A percentile compares a stretch with the other conserved stretches of the same genome.
Evolutionary conservation across 2,329 filamentous ascomycete genomes (phyloP).

Genomic region (Knoxdaviesia capensis): DNA sequence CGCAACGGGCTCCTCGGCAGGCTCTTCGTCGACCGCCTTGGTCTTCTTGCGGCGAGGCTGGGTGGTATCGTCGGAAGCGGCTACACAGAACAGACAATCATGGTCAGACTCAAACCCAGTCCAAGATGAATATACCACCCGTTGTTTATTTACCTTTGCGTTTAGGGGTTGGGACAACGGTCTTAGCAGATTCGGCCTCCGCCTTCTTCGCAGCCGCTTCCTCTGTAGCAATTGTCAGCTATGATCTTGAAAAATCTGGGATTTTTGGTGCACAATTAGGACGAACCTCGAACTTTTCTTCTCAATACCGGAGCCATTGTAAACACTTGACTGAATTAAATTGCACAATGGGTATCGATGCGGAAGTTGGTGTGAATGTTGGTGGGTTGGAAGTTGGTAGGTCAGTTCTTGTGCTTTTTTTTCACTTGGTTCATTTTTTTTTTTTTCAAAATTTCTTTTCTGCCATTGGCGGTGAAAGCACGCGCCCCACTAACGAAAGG

Average conservation of each 20-base stretch:
- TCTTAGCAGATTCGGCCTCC: no score
- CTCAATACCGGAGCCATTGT: slow-evolving; percentile 26
- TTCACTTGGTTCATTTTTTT: background rate
- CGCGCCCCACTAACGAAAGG: no score
- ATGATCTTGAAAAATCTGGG: no score
- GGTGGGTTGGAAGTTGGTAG: background rate
- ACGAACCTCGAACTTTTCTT: slow-evolving; percentile 14
- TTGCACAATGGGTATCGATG: background rate
- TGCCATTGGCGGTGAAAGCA: background rate
- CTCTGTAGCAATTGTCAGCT: no score
- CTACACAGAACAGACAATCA: no score
- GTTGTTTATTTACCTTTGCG: no score
- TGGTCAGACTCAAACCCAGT: no score
- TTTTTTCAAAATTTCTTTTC: slow-evolving; percentile 1
- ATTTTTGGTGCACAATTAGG: background rate
- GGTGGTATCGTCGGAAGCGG: no score
- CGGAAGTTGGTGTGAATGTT: slow-evolving; percentile 1
- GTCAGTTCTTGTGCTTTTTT: background rate
- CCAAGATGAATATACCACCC: no score
- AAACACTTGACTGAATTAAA: slow-evolving; percentile 1
- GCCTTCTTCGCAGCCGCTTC: no score
- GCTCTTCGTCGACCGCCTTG: slow-evolving; percentile 10
- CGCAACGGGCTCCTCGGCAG: slow-evolving; percentile 23
- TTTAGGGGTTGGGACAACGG: no score
- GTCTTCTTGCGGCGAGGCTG: no score